These are phyloP conservation scores for Cunninghamia lanceolata DNA, from an alignment of 75 land plant species.

Conservation along the genomic window DNA sequence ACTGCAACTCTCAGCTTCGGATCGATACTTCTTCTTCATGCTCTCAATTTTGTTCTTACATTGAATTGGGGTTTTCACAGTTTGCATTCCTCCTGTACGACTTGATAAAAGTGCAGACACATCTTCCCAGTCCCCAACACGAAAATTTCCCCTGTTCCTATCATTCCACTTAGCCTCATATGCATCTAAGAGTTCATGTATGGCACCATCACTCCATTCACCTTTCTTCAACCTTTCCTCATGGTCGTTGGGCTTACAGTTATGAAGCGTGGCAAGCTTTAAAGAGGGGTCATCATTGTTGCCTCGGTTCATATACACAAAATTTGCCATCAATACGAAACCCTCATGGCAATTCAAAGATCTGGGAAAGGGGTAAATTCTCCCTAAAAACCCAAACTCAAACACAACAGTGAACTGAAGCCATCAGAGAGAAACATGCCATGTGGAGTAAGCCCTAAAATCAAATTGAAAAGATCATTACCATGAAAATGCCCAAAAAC, in stretches of 20 bases:
- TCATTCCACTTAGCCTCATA: slow-evolving; percentile 43
- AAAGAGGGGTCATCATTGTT: background rate
- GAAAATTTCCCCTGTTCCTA: slow-evolving; percentile 45
- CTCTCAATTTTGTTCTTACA: slow-evolving; percentile 65
- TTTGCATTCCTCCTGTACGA: slow-evolving; percentile 20
- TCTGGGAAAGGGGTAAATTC: background rate
- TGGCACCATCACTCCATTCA: slow-evolving; percentile 56
- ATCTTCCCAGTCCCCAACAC: slow-evolving; percentile 47
- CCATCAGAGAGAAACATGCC: background rate
- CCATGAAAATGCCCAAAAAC: too few species aligned
- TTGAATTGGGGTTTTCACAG: slow-evolving; percentile 32
- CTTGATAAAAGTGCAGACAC: slow-evolving; percentile 13
- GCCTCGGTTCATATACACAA: background rate
- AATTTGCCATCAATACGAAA: background rate
- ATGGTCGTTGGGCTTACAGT: background rate
- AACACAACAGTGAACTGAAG: background rate
- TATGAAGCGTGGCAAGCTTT: background rate
- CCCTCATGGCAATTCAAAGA: background rate
- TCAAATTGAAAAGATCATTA: too few species aligned
- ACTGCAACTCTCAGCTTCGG: slow-evolving; percentile 20
- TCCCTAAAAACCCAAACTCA: background rate
- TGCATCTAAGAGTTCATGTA: slow-evolving; percentile 37
- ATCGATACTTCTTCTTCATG: slow-evolving; percentile 50
- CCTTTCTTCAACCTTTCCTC: slow-evolving; percentile 16
- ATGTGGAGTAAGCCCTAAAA: background rate